Evolutionary conservation across 1,139 yeast genomes (phyloP).

Genomic region (Saccharomyces hybrid): DNA sequence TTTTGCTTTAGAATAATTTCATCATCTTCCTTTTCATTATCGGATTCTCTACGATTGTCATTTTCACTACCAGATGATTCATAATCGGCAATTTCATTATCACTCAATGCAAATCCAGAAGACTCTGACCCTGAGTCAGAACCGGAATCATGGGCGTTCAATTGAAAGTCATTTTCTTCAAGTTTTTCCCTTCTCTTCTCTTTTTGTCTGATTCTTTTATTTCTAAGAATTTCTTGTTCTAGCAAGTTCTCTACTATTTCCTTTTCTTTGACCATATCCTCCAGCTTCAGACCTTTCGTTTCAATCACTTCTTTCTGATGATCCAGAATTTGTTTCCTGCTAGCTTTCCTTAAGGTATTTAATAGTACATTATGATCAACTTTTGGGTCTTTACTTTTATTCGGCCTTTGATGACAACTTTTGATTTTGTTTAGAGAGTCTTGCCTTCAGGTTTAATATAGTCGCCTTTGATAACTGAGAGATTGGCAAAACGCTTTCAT

Average conservation of each 20-base stretch:
- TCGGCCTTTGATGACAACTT: slow-evolving; percentile 2
- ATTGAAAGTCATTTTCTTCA: slow-evolving; percentile 7
- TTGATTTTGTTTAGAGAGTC: slow-evolving; percentile 27
- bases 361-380: slow-evolving; percentile 17
- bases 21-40: slow-evolving; percentile 12
- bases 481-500: slow-evolving; percentile 2
- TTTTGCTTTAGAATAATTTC: slow-evolving; percentile 3
- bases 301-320: slow-evolving; percentile 25
- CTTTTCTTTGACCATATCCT: slow-evolving; percentile 28
- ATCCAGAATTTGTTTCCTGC: slow-evolving; percentile 30
- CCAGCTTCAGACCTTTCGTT: slow-evolving; percentile 21
- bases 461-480: slow-evolving; percentile 31
- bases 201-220: slow-evolving; percentile 42
- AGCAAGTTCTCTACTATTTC: slow-evolving; percentile 42
- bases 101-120: slow-evolving; percentile 29
- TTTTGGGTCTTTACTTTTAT: slow-evolving; percentile 16
- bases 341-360: slow-evolving; percentile 26
- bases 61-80: slow-evolving; percentile 23
- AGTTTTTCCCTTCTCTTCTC: slow-evolving; percentile 41
- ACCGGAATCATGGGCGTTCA: slow-evolving; percentile 5
- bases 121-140: slow-evolving; percentile 11
- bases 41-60: slow-evolving; percentile 11
- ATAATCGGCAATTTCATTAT: slow-evolving; percentile 22
- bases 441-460: slow-evolving; percentile 32
- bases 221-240: slow-evolving; percentile 55